Conservation (phyloP, 345 rosid genomes). For the Gossypium sturtianum region DNA sequence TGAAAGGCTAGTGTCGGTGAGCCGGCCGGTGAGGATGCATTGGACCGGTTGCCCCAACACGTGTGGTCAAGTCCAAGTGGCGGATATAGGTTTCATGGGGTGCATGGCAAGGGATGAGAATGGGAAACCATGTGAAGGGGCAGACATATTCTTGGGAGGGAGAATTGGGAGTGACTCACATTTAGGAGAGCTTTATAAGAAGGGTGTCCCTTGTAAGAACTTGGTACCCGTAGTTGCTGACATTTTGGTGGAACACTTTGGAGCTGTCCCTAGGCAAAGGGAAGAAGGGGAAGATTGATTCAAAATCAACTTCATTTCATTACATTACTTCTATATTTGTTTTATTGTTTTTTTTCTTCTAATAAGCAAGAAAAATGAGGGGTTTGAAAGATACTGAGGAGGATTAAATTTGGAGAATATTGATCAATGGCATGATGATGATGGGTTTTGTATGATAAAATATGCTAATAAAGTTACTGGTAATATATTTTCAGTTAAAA, state of each 20-base stretch:
- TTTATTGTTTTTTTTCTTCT: background rate
- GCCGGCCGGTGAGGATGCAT: slow-evolving; percentile 72
- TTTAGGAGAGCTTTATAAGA: slow-evolving; percentile 69
- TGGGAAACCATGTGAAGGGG: slow-evolving; percentile 70
- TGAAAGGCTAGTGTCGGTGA: slow-evolving; percentile 59
- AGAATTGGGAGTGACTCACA: slow-evolving; percentile 85
- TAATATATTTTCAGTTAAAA: background rate
- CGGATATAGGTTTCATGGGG: slow-evolving; percentile 97
- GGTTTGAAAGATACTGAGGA: background rate
- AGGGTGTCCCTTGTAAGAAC: slow-evolving; percentile 77
- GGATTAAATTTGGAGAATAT: background rate
- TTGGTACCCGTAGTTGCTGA: slow-evolving; percentile 77
- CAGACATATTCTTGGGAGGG: slow-evolving; percentile 77
- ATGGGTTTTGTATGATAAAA: background rate
- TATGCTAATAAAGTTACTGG: background rate
- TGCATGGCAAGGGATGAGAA: slow-evolving; percentile 81
- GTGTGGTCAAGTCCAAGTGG: slow-evolving; percentile 92
- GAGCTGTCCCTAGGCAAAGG: slow-evolving; percentile 82
- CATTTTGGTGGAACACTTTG: slow-evolving; percentile 66
- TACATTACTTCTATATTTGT: background rate
- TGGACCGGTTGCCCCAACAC: slow-evolving; percentile 97
- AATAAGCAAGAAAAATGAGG: background rate
- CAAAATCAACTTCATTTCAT: background rate
- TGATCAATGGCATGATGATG: background rate
- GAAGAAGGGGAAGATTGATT: slow-evolving; percentile 43